Evolutionary conservation across 805 yeast species (phyloP).

Genomic region (Cyberlindnera maritima): DNA sequence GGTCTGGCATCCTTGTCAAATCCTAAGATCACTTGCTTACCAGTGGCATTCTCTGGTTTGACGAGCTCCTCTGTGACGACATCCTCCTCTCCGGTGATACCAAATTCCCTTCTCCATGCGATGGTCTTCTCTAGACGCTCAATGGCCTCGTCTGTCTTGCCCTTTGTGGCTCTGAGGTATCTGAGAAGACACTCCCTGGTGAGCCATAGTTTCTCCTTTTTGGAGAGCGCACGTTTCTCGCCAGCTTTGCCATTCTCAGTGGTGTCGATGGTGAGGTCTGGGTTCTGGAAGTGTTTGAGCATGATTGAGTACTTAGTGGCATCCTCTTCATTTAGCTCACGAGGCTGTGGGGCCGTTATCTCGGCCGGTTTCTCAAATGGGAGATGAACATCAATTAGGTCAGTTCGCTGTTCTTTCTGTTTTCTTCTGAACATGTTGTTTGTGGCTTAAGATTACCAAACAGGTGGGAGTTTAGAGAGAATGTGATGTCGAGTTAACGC

Average conservation of each 20-base stretch:
- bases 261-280: conserved; percentile 33
- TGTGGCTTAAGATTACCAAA: background rate
- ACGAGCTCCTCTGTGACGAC: conserved; percentile 51
- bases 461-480: background rate
- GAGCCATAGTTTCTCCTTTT: conserved; percentile 82
- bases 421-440: conserved; percentile 19
- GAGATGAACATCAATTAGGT: conserved; percentile 29
- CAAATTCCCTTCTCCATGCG: conserved; percentile 92
- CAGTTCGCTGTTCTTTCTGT: conserved; percentile 16
- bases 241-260: conserved; percentile 20
- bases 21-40: conserved; percentile 87
- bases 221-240: conserved; percentile 40
- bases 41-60: conserved; percentile 76
- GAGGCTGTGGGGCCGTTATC: conserved; percentile 36
- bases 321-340: conserved; percentile 30
- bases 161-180: conserved; percentile 90
- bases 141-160: conserved; percentile 72
- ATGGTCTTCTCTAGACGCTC: conserved; percentile 71
- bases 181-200: conserved; percentile 86
- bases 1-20: conserved; percentile 81
- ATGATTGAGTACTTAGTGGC: conserved; percentile 49
- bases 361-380: conserved; percentile 59
- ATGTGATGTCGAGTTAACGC: background rate
- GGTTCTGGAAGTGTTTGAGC: conserved; percentile 53
- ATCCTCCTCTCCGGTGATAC: conserved; percentile 54